These are phyloP conservation scores for Pseudopithomyces chartarum DNA, from an alignment of 2,329 filamentous ascomycete genomes.

Conservation along the genomic window DNA sequence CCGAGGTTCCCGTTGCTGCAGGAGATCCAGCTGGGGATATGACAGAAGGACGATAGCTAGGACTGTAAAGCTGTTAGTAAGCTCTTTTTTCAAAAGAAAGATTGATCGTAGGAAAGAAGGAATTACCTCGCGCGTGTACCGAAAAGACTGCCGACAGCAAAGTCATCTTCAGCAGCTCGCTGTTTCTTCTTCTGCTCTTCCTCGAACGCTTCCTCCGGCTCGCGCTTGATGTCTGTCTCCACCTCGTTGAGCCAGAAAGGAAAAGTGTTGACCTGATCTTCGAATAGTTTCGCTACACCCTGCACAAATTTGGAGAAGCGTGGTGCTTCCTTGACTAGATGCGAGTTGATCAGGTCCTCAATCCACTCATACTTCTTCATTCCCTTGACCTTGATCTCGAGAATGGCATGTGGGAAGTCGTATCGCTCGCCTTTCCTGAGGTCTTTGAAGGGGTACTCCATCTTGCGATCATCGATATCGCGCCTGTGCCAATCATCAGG, in stretches of 20 bases:
- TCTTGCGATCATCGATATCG: constrained; percentile 82
- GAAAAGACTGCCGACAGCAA: constrained; percentile 87
- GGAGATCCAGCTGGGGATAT: constrained; percentile 73
- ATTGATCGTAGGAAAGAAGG: no score
- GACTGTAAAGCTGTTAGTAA: constrained; percentile 12
- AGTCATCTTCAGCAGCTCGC: constrained; percentile 81
- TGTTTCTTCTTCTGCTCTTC: constrained; percentile 85
- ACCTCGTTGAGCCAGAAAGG: constrained; percentile 95
- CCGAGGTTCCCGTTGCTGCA: constrained; percentile 25
- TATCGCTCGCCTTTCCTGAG: constrained; percentile 91
- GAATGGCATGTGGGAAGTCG: constrained; percentile 85
- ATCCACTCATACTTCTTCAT: constrained; percentile 83
- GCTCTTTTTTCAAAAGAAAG: background rate
- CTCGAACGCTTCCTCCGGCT: constrained; percentile 87
- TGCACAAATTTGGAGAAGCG: constrained; percentile 98
- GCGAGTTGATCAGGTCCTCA: constrained; percentile 87
- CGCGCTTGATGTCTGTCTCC: constrained; percentile 90
- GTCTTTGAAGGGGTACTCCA: constrained; percentile 85
- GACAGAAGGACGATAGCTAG: constrained; percentile 61
- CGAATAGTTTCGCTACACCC: constrained; percentile 87
- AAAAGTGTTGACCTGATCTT: constrained; percentile 87
- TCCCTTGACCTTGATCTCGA: constrained; percentile 84
- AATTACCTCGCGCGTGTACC: constrained; percentile 50
- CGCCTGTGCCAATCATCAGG: constrained; percentile 87
- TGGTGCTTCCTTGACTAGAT: constrained; percentile 86